A percentile compares a stretch with the other conserved stretches of the same genome.
These are phyloP conservation scores for Rutstroemia sp. DNA, from an alignment of 2,329 filamentous ascomycete species.

Conservation along the genomic window DNA sequence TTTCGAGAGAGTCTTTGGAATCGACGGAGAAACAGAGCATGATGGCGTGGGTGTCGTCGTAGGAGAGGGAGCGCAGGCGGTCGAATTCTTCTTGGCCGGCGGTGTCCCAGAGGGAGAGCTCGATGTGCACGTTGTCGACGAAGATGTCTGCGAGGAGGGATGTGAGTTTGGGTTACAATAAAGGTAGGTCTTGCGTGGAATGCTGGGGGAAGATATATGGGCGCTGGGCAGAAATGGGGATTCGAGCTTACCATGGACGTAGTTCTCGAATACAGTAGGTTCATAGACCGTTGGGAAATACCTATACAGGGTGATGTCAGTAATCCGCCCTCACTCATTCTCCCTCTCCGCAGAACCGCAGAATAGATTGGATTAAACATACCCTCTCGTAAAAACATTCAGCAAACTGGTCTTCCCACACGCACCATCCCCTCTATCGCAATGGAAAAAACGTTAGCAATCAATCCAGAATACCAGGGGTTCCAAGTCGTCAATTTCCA, in stretches of 20 bases:
- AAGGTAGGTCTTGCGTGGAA: neutral
- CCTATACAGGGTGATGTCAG: conserved; percentile 36
- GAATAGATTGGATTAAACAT: conserved; percentile 30
- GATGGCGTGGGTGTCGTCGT: conserved; percentile 94
- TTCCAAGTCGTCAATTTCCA: neutral
- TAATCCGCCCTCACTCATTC: conserved; percentile 2
- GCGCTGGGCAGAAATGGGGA: neutral
- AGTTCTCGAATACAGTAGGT: conserved; percentile 98
- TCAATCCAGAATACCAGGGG: neutral
- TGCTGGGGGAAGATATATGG: neutral
- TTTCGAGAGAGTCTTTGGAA: conserved; percentile 92
- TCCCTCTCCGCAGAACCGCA: neutral
- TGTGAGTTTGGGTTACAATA: neutral
- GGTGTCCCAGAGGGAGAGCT: conserved; percentile 96
- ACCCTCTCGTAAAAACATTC: conserved; percentile 98
- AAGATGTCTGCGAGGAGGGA: conserved; percentile 69
- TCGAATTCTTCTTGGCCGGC: conserved; percentile 99
- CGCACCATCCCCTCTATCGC: conserved; percentile 78
- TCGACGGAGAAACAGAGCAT: conserved; percentile 99
- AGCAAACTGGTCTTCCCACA: conserved; percentile 94
- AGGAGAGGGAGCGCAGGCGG: conserved; percentile 86
- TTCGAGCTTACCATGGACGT: conserved; percentile 77
- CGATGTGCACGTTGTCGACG: conserved; percentile 94
- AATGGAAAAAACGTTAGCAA: conserved; percentile 10
- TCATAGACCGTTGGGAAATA: conserved; percentile 99